Percentiles rank a stretch among this genome's conserved stretches.
phyloP scores from a whole-genome alignment of 2,329 filamentous ascomycete genomes.

The Aurifilum marmelostoma region DNA sequence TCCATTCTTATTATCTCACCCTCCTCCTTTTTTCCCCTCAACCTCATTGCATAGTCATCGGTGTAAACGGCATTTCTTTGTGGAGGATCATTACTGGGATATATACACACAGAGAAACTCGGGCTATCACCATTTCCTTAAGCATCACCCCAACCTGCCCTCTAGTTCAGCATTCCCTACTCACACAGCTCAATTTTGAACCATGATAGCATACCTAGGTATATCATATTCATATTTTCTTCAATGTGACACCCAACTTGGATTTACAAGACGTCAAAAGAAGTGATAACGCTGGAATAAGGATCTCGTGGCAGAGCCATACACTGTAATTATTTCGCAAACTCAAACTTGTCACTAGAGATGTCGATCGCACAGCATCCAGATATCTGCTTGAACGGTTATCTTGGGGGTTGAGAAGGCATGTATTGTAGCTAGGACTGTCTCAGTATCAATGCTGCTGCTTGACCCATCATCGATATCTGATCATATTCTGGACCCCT shows the following conservation, averaged over 20 bases:
- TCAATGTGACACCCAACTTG: neutral
- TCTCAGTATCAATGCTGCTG: neutral
- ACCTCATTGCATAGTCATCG: neutral
- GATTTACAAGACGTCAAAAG: neutral
- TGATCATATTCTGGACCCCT: neutral
- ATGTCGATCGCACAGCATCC: neutral
- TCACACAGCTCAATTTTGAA: constrained; percentile 4
- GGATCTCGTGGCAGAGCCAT: neutral
- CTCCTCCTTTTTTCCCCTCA: neutral
- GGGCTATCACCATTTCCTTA: neutral
- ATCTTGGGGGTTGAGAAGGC: neutral
- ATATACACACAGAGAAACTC: neutral
- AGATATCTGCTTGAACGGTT: neutral
- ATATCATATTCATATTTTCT: neutral
- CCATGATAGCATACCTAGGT: neutral
- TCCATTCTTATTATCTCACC: too few species aligned
- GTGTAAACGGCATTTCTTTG: neutral
- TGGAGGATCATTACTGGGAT: neutral
- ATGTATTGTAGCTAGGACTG: neutral
- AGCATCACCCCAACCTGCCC: neutral
- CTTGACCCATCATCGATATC: neutral
- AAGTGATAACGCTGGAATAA: neutral
- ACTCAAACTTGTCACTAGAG: neutral
- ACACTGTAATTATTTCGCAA: neutral
- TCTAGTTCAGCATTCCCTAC: neutral